Evolutionary conservation across 495 filamentous ascomycete genomes (phyloP).

Genomic region (Neohortaea acidophila): DNA sequence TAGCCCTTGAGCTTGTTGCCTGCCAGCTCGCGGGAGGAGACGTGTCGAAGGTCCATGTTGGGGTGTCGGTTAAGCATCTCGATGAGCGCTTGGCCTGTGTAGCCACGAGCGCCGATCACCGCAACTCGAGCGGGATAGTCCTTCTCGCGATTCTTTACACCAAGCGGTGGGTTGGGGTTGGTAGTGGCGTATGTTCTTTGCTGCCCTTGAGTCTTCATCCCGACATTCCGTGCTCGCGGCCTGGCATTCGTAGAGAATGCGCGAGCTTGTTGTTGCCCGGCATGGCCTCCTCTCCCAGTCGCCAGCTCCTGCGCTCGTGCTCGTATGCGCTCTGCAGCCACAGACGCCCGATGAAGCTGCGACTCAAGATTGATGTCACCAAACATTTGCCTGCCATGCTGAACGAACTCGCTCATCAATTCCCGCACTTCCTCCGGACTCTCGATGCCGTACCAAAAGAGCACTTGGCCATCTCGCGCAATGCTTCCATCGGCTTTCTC

Average conservation of each 20-base stretch:
- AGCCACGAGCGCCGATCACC: slow-evolving; percentile 88
- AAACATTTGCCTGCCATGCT: slow-evolving; percentile 74
- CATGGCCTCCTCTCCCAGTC: slow-evolving; percentile 36
- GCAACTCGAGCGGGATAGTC: slow-evolving; percentile 66
- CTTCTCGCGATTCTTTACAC: slow-evolving; percentile 79
- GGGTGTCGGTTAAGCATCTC: slow-evolving; percentile 78
- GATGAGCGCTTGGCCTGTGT: slow-evolving; percentile 89
- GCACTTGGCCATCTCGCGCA: slow-evolving; percentile 59
- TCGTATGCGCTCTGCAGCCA: slow-evolving; percentile 34
- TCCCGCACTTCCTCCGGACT: slow-evolving; percentile 70
- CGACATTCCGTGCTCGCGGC: not conserved
- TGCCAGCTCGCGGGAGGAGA: slow-evolving; percentile 85
- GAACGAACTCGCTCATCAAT: slow-evolving; percentile 74
- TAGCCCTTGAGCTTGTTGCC: slow-evolving; percentile 87
- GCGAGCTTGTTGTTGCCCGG: slow-evolving; percentile 10
- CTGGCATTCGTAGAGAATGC: slow-evolving; percentile 10
- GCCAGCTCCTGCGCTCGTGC: slow-evolving; percentile 12
- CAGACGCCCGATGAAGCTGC: slow-evolving; percentile 61
- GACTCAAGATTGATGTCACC: slow-evolving; percentile 82
- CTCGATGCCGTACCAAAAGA: slow-evolving; percentile 95
- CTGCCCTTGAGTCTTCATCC: slow-evolving; percentile 6
- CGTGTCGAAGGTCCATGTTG: slow-evolving; percentile 84
- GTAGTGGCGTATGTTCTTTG: slow-evolving; percentile 48
- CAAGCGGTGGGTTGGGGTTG: slow-evolving; percentile 96
- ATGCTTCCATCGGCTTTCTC: slow-evolving; percentile 92